These are phyloP conservation scores for Didymellaceae sp. DNA, from an alignment of 2,329 filamentous ascomycete species.

Conservation along the genomic window DNA sequence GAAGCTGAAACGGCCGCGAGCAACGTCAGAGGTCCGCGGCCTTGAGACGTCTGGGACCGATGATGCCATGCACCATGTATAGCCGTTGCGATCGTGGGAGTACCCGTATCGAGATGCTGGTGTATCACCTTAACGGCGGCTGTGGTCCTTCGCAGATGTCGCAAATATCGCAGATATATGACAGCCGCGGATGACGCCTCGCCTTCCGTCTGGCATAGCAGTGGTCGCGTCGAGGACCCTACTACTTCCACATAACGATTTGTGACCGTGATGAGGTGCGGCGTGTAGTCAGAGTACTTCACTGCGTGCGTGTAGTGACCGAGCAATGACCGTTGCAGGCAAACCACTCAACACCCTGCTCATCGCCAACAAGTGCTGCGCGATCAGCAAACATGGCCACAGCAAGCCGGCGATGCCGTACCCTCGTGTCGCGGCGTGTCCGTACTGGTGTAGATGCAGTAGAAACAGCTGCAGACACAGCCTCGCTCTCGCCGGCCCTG, in stretches of 20 bases:
- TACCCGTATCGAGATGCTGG: conserved; percentile 8
- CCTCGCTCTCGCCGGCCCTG: conserved; percentile 2
- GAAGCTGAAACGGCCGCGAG: conserved; percentile 17
- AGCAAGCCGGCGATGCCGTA: background rate
- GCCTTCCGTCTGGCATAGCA: no score
- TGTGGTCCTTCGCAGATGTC: conserved; percentile 3
- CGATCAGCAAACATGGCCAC: background rate
- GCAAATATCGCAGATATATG: no score
- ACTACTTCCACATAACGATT: no score
- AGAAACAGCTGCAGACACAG: background rate
- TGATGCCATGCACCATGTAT: conserved; percentile 11
- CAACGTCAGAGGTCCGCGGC: conserved; percentile 9
- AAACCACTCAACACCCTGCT: no score
- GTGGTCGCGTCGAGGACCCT: no score
- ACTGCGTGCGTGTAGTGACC: no score
- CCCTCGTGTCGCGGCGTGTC: background rate
- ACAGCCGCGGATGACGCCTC: background rate
- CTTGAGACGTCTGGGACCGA: conserved; percentile 7
- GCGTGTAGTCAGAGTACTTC: no score
- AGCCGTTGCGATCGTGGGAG: conserved; percentile 7
- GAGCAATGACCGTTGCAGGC: no score
- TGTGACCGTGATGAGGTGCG: no score
- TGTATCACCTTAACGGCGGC: conserved; percentile 1
- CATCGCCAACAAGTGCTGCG: no score
- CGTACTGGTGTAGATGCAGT: background rate